These are phyloP conservation scores for Davidsoniella neocaledoniae DNA, from an alignment of 2,329 filamentous ascomycete species.

Conservation along the genomic window DNA sequence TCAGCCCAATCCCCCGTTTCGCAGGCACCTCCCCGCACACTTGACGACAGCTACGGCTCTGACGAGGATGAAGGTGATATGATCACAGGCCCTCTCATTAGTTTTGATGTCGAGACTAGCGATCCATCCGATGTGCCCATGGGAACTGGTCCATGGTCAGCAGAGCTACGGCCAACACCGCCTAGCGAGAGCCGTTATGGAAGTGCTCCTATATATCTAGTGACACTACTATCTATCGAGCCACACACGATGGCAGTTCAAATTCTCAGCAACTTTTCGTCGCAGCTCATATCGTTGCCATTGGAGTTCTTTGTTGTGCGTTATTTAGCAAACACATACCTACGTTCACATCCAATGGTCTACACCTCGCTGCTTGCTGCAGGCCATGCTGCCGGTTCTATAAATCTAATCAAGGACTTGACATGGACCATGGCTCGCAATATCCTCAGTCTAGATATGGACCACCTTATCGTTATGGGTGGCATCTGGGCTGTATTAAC, in stretches of 20 bases:
- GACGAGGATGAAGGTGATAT: conserved; percentile 41
- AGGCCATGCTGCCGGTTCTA: conserved; percentile 11
- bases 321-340: conserved; percentile 26
- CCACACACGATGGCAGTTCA: conserved; percentile 34
- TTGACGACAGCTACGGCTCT: conserved; percentile 35
- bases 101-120: conserved; percentile 42
- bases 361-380: neutral
- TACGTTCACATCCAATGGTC: conserved; percentile 16
- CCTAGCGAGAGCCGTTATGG: conserved; percentile 18
- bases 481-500: conserved; percentile 9
- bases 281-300: conserved; percentile 28
- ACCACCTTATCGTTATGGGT: conserved; percentile 8
- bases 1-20: neutral
- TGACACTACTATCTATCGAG: conserved; percentile 30
- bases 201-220: conserved; percentile 23
- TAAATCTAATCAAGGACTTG: conserved; percentile 11
- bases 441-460: conserved; percentile 23
- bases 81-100: conserved; percentile 39
- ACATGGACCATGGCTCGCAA: conserved; percentile 14
- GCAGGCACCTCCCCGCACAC: conserved; percentile 12
- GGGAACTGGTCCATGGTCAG: conserved; percentile 34
- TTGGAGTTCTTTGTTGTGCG: conserved; percentile 31
- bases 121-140: conserved; percentile 33
- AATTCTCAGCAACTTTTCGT: conserved; percentile 27
- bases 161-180: conserved; percentile 36